Evolutionary conservation across 2,329 filamentous ascomycete genomes (phyloP).

Genomic region (Mycosphaerelloides madeirae): DNA sequence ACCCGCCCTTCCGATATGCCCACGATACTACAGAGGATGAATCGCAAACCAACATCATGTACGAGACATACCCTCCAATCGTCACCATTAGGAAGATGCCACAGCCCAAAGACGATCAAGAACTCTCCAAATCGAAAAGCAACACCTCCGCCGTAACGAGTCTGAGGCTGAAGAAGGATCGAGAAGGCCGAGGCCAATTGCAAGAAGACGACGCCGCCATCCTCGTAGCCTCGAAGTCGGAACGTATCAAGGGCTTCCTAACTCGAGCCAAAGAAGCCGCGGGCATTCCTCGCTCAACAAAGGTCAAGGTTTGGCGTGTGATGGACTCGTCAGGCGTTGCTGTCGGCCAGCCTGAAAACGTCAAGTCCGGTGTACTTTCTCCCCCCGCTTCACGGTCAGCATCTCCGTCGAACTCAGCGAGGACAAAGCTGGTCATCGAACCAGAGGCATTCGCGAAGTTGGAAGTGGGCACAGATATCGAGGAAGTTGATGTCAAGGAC

Average conservation of each 20-base stretch:
- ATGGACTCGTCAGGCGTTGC: conserved; percentile 39
- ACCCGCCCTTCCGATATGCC: conserved; percentile 68
- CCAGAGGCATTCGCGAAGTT: conserved; percentile 60
- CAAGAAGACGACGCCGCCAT: conserved; percentile 54
- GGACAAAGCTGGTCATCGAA: conserved; percentile 55
- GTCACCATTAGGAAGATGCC: conserved; percentile 80
- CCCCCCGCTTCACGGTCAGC: conserved; percentile 39
- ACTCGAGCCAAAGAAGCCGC: conserved; percentile 65
- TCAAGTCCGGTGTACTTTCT: conserved; percentile 37
- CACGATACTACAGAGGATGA: conserved; percentile 67
- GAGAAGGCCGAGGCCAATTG: conserved; percentile 19
- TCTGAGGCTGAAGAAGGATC: conserved; percentile 16
- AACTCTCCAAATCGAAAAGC: conserved; percentile 38
- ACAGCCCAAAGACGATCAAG: conserved; percentile 29
- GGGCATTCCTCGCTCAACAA: conserved; percentile 63
- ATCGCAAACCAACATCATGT: conserved; percentile 63
- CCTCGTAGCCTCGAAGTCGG: conserved; percentile 66
- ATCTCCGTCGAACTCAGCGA: conserved; percentile 42
- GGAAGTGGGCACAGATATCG: conserved; percentile 59
- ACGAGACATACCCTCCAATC: conserved; percentile 78
- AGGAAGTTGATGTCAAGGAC: conserved; percentile 62
- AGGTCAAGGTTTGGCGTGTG: conserved; percentile 73
- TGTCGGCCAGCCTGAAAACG: conserved; percentile 21
- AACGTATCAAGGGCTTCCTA: conserved; percentile 69
- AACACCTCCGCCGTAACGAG: neutral